These are phyloP conservation scores for Trypanosoma vivax DNA, from an alignment of 208 protist genomes.

Conservation along the genomic window DNA sequence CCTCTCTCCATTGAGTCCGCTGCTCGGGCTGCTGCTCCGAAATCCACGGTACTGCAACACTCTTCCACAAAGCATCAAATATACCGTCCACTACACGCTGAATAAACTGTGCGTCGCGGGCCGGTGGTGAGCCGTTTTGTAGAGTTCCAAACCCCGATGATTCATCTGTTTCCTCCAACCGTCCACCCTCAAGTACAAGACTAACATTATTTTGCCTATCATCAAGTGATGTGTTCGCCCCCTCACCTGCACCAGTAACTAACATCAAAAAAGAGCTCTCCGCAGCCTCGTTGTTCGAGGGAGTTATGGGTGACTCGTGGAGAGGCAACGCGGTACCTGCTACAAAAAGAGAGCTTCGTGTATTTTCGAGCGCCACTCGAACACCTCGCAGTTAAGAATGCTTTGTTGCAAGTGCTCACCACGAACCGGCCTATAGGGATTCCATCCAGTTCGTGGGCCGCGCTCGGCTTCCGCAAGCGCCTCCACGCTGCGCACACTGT, in stretches of 20 bases:
- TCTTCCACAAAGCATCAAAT: slow-evolving; percentile 18
- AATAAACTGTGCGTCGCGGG: too few species aligned
- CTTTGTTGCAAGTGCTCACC: slow-evolving; percentile 38
- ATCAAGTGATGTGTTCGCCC: too few species aligned
- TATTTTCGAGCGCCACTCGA: slow-evolving; percentile 47
- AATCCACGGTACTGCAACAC: slow-evolving; percentile 25
- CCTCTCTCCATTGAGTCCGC: background rate
- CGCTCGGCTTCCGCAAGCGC: slow-evolving; percentile 28
- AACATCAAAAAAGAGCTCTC: too few species aligned
- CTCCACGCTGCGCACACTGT: slow-evolving; percentile 33
- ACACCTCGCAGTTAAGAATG: slow-evolving; percentile 68
- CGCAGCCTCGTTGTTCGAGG: too few species aligned
- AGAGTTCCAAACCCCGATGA: too few species aligned
- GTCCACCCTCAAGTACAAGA: too few species aligned
- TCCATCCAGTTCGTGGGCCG: slow-evolving; percentile 47
- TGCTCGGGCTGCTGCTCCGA: slow-evolving; percentile 3
- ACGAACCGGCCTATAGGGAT: slow-evolving; percentile 70
- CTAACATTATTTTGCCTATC: too few species aligned
- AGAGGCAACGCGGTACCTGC: slow-evolving; percentile 19
- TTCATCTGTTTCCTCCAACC: too few species aligned
- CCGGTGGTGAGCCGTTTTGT: background rate
- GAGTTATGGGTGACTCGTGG: background rate
- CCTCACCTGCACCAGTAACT: too few species aligned
- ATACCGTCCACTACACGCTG: slow-evolving; percentile 9
- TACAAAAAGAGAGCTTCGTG: slow-evolving; percentile 38